Base-by-base conservation (phyloP, 2,329 filamentous ascomycete genomes). In the Colletotrichum shisoi region DNA sequence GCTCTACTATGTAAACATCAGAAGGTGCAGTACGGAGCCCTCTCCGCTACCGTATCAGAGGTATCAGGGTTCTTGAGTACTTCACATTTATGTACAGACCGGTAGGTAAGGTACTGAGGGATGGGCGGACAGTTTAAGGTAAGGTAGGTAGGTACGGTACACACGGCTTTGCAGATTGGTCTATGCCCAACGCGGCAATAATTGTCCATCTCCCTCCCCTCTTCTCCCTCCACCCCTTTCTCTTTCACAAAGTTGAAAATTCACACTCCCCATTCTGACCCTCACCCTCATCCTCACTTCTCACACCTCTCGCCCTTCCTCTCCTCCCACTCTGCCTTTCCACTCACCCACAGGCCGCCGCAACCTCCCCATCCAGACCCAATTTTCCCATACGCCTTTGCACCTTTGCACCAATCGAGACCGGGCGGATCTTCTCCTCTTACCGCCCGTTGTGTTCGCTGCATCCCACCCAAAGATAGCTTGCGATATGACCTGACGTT, bases 331-430 rank as follows among this genome's bases (percentile, higher is more conserved):
- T 27, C 39, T 8, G 11, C 40, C 52, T 54, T 24, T 42, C 52
- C 31, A 24, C 31, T 45, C 5, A 15, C 40, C 51, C 51, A 37
- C 24, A 15, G 31, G 9, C 27, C 49, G 9, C 40, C 21, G 40
- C 39, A 62, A 62, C 46, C 31, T 46, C 42, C 21, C 52, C 60
- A 62, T 62, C 60, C 27, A 19, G 11, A 57, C 51, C 52, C 52
- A 21, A 42, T 48, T 57, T 49, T 63, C 52, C 60, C 60, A 63
- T 49, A 7, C 17, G 7, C 7, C 7, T 34, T 56, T 12, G 4
- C 19, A 19, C 31, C 24, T 17, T 52, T 19, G 49, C 34, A 31
- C 49, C 3, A 12, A 17, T 31, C 24, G 17, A 51, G 31, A 0
- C 31, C 31, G 8, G 31, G 31, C 24, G 15, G 24, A n/a, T 21